phyloP scores from a whole-genome alignment of 352 stramenopile genomes.

The Phytopythium vexans region DNA sequence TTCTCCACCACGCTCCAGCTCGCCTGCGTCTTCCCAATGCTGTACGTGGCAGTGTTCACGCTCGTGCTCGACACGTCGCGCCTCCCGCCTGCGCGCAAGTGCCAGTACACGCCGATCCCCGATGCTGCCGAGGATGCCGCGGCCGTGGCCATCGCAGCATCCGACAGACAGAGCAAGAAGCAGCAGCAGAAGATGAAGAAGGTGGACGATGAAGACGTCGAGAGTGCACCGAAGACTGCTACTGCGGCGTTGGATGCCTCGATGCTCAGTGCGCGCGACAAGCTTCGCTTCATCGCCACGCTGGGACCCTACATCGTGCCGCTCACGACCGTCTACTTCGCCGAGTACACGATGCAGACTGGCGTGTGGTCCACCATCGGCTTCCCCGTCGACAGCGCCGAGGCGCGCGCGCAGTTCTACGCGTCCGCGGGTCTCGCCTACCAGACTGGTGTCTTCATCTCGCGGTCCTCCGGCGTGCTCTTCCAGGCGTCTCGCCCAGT shows the following conservation, averaged over 20 bases:
- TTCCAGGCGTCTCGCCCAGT: slow-evolving; percentile 66
- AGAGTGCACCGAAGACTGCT: not conserved
- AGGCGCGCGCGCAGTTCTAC: slow-evolving; percentile 87
- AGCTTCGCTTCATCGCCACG: slow-evolving; percentile 70
- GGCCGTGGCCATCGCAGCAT: slow-evolving; percentile 1
- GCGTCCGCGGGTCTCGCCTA: slow-evolving; percentile 88
- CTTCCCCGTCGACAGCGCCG: slow-evolving; percentile 81
- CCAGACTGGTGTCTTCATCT: slow-evolving; percentile 92
- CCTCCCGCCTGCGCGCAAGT: slow-evolving; percentile 28
- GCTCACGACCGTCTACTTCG: slow-evolving; percentile 90
- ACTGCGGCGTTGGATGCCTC: slow-evolving; percentile 19
- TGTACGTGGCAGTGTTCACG: slow-evolving; percentile 66
- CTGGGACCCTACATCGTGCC: slow-evolving; percentile 91
- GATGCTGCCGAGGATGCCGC: slow-evolving; percentile 17
- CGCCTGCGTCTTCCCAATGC: slow-evolving; percentile 51
- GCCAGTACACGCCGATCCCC: slow-evolving; percentile 36
- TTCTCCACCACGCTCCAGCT: slow-evolving; percentile 63
- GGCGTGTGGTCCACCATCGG: slow-evolving; percentile 93
- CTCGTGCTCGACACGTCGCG: slow-evolving; percentile 54
- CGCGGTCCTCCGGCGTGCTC: slow-evolving; percentile 83
- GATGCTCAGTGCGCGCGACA: slow-evolving; percentile 46
- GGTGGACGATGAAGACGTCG: slow-evolving; percentile 9
- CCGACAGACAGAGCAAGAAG: not conserved
- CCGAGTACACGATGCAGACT: slow-evolving; percentile 93
- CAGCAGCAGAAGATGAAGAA: slow-evolving; percentile 16